Conservation (phyloP, 2,329 filamentous ascomycete species). For the Penicillium glabrum region DNA sequence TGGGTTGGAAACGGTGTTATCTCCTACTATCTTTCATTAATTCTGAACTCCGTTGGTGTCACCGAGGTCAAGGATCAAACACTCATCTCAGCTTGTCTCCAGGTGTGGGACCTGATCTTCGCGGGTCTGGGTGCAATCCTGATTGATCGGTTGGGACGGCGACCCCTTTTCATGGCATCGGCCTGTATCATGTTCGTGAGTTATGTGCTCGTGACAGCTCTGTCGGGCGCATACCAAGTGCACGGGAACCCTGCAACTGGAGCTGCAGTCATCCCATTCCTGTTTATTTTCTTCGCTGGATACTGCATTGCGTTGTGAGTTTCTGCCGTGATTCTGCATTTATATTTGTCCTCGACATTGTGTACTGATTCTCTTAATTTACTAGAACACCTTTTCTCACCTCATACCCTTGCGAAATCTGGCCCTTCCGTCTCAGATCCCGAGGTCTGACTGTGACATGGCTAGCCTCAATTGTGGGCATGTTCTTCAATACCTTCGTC, state of each 20-base stretch:
- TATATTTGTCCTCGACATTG: background rate
- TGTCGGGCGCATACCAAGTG: conserved; percentile 23
- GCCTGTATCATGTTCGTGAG: conserved; percentile 16
- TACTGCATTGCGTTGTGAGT: conserved; percentile 26
- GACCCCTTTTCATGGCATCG: conserved; percentile 11
- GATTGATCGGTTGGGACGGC: conserved; percentile 11
- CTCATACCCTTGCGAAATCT: conserved; percentile 2
- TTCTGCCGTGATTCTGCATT: background rate
- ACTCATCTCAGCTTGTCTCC: conserved; percentile 14
- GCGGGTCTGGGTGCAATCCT: conserved; percentile 10
- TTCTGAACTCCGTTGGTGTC: conserved; percentile 12
- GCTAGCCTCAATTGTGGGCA: background rate
- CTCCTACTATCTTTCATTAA: conserved; percentile 12
- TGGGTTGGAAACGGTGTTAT: conserved; percentile 14
- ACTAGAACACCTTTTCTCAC: conserved; percentile 1
- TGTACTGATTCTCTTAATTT: background rate
- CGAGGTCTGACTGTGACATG: conserved; percentile 1
- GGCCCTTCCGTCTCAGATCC: conserved; percentile 3
- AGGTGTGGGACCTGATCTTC: conserved; percentile 18
- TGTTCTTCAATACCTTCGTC: conserved; percentile 15
- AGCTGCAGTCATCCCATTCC: conserved; percentile 27
- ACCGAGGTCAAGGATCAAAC: conserved; percentile 12
- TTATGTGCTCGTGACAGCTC: conserved; percentile 21
- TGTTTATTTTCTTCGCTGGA: conserved; percentile 30
- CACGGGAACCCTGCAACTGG: conserved; percentile 14